These are phyloP conservation scores for Eucalyptus cladocalyx DNA, from an alignment of 345 rosid genomes.

Conservation along the genomic window DNA sequence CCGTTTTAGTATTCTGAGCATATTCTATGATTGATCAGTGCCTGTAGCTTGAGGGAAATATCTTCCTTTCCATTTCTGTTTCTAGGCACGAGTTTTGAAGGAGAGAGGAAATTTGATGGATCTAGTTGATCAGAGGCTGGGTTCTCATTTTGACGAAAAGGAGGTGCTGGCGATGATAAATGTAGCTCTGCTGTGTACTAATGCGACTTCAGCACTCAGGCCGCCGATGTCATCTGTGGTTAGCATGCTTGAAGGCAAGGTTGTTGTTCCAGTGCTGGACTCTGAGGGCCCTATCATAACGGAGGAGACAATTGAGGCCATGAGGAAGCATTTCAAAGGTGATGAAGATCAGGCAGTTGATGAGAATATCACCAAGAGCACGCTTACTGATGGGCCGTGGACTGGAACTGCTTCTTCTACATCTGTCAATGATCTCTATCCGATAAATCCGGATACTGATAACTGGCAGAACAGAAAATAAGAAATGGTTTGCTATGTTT, in stretches of 20 bases:
- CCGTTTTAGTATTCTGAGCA: neutral
- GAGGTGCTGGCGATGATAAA: neutral
- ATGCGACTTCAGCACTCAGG: neutral
- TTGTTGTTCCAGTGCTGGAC: neutral
- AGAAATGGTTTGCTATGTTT: neutral
- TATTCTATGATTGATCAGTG: neutral
- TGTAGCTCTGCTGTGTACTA: neutral
- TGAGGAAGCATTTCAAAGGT: neutral
- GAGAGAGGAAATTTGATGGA: neutral
- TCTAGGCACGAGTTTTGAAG: neutral
- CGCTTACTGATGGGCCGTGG: constrained; percentile 7
- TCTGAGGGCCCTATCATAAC: neutral
- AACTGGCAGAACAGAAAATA: neutral
- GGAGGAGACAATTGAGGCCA: neutral
- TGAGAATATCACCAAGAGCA: neutral
- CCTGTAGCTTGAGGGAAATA: neutral
- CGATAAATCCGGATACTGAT: constrained; percentile 5
- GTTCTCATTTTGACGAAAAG: neutral
- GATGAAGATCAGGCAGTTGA: neutral
- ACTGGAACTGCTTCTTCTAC: constrained; percentile 4
- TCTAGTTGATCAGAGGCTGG: neutral
- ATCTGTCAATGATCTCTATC: constrained; percentile 14
- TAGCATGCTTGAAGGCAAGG: neutral
- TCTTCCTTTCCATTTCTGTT: neutral
- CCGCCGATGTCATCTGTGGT: neutral